Evolutionary conservation across 2,329 filamentous ascomycete species (phyloP).

Genomic region (Venturiaceae sp.): DNA sequence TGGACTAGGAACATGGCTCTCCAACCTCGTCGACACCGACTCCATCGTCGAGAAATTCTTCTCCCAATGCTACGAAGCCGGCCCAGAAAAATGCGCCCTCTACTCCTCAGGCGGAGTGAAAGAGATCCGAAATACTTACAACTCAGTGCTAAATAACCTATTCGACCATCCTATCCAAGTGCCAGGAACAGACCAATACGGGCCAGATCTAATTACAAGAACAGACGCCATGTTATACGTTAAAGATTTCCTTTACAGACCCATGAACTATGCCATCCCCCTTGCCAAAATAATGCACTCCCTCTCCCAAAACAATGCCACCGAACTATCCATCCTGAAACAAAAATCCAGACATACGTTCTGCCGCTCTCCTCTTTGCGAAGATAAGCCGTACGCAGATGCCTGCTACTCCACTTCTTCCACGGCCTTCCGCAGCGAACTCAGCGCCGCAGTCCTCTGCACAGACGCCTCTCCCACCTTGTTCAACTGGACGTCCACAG

Average conservation of each 20-base stretch:
- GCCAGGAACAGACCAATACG: conserved; percentile 15
- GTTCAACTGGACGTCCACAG: conserved; percentile 11
- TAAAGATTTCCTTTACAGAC: conserved; percentile 7
- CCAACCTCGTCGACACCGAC: conserved; percentile 34
- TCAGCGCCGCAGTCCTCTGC: conserved; percentile 19
- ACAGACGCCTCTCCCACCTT: conserved; percentile 16
- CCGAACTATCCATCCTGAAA: conserved; percentile 6
- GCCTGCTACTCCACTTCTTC: conserved; percentile 4
- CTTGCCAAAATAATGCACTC: conserved; percentile 4
- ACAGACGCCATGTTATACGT: conserved; percentile 21
- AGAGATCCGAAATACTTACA: conserved; percentile 24
- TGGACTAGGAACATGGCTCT: conserved; percentile 17
- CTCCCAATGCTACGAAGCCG: conserved; percentile 31
- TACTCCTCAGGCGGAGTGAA: conserved; percentile 18
- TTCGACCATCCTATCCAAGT: conserved; percentile 31
- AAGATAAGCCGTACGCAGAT: conserved; percentile 2
- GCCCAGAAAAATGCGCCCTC: conserved; percentile 29
- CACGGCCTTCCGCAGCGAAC: conserved; percentile 10
- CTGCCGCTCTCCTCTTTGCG: conserved; percentile 5
- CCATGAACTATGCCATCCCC: neutral
- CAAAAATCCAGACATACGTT: neutral
- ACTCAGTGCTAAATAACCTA: conserved; percentile 23
- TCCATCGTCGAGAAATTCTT: conserved; percentile 34
- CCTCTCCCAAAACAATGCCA: conserved; percentile 6
- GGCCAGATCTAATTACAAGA: conserved; percentile 29